Evolutionary conservation across 2,329 filamentous ascomycete species (phyloP).

Genomic region (Aspergillus alliaceus): DNA sequence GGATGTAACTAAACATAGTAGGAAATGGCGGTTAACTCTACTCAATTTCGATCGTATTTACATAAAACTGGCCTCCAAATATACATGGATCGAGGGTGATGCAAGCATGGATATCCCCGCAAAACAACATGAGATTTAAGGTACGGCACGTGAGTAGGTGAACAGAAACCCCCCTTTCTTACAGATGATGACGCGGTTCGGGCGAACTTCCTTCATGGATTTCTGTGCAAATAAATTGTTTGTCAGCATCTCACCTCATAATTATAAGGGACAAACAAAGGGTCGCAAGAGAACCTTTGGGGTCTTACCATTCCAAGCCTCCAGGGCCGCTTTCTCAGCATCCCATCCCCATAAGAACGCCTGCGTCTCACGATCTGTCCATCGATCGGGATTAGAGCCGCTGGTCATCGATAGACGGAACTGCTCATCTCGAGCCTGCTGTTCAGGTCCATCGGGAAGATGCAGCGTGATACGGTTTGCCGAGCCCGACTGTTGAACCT

Average conservation of each 20-base stretch:
- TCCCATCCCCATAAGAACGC: constrained; percentile 44
- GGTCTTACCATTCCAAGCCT: constrained; percentile 31
- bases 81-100: background rate
- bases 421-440: constrained; percentile 43
- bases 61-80: background rate
- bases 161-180: too few species aligned
- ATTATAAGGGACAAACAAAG: background rate
- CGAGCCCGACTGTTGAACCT: constrained; percentile 37
- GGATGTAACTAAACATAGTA: background rate
- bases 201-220: background rate
- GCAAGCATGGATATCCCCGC: too few species aligned
- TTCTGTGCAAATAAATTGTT: background rate
- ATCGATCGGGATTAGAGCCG: constrained; percentile 57
- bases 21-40: background rate
- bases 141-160: too few species aligned
- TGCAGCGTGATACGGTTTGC: constrained; percentile 39
- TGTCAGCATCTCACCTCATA: too few species aligned
- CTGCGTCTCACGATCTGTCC: constrained; percentile 65
- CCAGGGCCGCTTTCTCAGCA: constrained; percentile 33
- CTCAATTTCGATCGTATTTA: background rate
- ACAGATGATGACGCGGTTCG: constrained; percentile 1
- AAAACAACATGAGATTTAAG: too few species aligned
- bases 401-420: constrained; percentile 27
- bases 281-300: background rate
- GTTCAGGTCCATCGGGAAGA: constrained; percentile 40